A percentile compares a stretch with the other conserved stretches of the same genome.
Conservation (phyloP, 2,329 filamentous ascomycete species). For the Neoarthrinium moseri region DNA sequence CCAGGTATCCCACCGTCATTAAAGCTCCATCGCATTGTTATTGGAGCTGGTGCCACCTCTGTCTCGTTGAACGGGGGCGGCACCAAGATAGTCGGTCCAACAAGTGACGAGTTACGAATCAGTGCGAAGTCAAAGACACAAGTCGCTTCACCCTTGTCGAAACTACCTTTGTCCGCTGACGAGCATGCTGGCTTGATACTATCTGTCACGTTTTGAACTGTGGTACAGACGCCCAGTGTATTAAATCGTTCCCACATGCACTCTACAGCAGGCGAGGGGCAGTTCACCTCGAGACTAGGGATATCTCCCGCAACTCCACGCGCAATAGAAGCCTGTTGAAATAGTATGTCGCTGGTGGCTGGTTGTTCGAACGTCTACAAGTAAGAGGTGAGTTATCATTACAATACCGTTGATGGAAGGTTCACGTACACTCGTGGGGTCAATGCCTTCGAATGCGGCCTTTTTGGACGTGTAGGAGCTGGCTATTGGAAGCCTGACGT, state of each 20-base stretch:
- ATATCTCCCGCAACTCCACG: neutral
- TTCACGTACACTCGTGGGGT: too few species aligned
- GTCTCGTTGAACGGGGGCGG: neutral
- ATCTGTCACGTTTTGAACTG: neutral
- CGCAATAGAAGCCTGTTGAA: slow-evolving; percentile 9
- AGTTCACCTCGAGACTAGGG: neutral
- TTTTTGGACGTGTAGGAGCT: slow-evolving; percentile 3
- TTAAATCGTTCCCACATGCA: neutral
- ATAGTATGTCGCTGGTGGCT: too few species aligned
- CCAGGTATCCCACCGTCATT: neutral
- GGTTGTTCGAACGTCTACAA: too few species aligned
- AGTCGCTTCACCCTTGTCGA: too few species aligned
- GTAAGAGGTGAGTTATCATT: too few species aligned
- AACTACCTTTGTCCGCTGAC: neutral
- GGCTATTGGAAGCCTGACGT: too few species aligned
- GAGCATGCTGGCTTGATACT: neutral
- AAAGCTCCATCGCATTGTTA: neutral
- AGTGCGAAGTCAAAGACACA: neutral
- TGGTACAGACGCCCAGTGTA: neutral
- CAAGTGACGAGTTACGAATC: neutral
- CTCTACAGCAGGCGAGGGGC: neutral
- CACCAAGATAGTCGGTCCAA: neutral
- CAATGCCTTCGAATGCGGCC: too few species aligned
- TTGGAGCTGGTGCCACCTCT: neutral
- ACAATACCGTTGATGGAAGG: too few species aligned